Conservation (phyloP, 345 rosid genomes). For the Hibiscus syriacus region DNA sequence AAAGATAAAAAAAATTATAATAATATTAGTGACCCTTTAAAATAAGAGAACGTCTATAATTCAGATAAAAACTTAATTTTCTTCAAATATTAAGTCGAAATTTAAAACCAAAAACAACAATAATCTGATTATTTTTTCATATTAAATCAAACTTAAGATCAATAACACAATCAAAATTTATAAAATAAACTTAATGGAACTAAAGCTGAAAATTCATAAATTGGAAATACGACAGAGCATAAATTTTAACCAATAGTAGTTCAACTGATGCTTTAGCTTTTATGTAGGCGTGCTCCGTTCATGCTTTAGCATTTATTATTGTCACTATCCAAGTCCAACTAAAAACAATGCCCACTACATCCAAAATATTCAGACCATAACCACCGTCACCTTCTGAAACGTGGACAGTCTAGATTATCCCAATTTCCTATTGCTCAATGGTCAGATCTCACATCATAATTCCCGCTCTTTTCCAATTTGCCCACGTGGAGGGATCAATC, state of each 20-base stretch:
- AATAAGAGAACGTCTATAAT: too few relatives aligned
- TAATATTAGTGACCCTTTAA: too few relatives aligned
- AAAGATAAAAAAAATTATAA: too few relatives aligned
- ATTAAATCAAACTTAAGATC: too few relatives aligned
- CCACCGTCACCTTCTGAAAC: constrained; percentile 15
- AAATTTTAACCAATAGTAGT: background rate
- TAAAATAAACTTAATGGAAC: too few relatives aligned
- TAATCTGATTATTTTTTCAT: too few relatives aligned
- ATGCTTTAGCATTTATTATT: background rate
- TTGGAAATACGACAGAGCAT: background rate
- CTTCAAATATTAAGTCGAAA: too few relatives aligned
- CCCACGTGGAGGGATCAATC: constrained; percentile 23
- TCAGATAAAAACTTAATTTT: too few relatives aligned
- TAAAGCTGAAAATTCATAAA: background rate
- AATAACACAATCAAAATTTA: too few relatives aligned
- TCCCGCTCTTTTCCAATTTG: constrained; percentile 19
- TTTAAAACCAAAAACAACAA: too few relatives aligned
- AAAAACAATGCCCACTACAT: background rate
- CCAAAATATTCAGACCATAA: background rate
- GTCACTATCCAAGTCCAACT: background rate
- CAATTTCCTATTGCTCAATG: constrained; percentile 5
- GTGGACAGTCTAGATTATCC: constrained; percentile 18
- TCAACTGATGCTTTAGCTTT: too few relatives aligned
- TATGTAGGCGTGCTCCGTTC: background rate
- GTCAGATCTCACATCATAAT: constrained; percentile 8